Evolutionary conservation across 179 eudicot genomes (phyloP).

Genomic region (Nepenthes alata): DNA sequence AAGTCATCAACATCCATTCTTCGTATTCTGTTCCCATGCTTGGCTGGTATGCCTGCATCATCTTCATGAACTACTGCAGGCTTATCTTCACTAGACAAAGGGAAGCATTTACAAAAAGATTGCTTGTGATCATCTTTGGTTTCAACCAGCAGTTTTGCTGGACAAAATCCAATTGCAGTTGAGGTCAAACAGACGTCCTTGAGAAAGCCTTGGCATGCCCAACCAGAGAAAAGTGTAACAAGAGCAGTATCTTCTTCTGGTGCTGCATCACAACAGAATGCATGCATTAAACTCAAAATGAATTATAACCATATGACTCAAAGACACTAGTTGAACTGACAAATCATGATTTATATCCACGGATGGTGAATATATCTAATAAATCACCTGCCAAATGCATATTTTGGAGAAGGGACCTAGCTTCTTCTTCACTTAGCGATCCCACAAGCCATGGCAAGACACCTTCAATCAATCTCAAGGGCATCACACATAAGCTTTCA

Average conservation of each 20-base stretch:
- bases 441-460: slow-evolving; percentile 88
- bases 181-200: slow-evolving; percentile 55
- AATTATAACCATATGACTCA: not conserved
- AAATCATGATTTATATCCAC: not conserved
- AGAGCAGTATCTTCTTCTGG: slow-evolving; percentile 69
- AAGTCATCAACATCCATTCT: slow-evolving; percentile 17
- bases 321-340: not conserved
- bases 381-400: slow-evolving; percentile 76
- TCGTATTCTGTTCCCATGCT: slow-evolving; percentile 26
- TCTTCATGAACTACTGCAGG: slow-evolving; percentile 7
- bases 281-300: slow-evolving; percentile 7
- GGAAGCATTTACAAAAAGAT: slow-evolving; percentile 23
- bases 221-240: slow-evolving; percentile 85
- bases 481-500: slow-evolving; percentile 85
- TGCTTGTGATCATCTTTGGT: slow-evolving; percentile 18
- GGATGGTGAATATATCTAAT: not conserved
- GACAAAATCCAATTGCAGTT: slow-evolving; percentile 54
- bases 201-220: slow-evolving; percentile 85
- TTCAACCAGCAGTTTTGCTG: slow-evolving; percentile 32
- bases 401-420: slow-evolving; percentile 55
- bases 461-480: slow-evolving; percentile 73
- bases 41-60: slow-evolving; percentile 29
- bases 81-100: slow-evolving; percentile 18
- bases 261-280: slow-evolving; percentile 39
- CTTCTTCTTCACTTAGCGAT: slow-evolving; percentile 63